Evolutionary conservation across 495 filamentous ascomycete genomes (phyloP), one percentile per base, ranked within the genome.

Genomic region (Penicillium robsamsonii): DNA sequence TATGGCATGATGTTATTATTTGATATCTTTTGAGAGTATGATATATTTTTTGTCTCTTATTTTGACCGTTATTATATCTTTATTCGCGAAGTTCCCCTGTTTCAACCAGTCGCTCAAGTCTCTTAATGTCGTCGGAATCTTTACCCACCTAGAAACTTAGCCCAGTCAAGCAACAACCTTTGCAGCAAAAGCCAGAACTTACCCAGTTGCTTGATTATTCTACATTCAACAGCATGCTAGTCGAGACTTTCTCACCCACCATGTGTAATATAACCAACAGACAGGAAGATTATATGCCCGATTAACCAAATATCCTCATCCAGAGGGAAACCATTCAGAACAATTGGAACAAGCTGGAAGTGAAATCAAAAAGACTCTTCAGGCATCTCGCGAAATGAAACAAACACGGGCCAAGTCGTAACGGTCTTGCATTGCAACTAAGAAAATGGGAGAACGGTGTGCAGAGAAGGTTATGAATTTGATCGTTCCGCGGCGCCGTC

Each of bases 361-460:
- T 22, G 53, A 40, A 40, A 56, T 45, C 10, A 52, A 53, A 22
- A 52, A 53, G 35, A 43, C 17, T 47, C 31, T 40, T 38, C 13
- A 50, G 51, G 18, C 37, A 18, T 40, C 30, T 29, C 17, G 50
- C 50, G 13, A 38, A 53, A 22, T 55, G 50, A 40, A 57, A 46
- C 59, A 43, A 63, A 62, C 50, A 62, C 46, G 42, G 44, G 46
- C 60, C 62, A 55, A 73, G 68, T 73, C 72, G 70, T 73, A 70
- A 73, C 55, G 64, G 69, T 75, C 67, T 75, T 69, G 71, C 70
- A 75, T 74, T 74, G 68, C 71, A 74, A 65, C 68, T 73, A 72
- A 66, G 63, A 27, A 64, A 67, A 59, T 63, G 33, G 57, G 63
- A 73, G 59, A 66, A 64, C 53, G 63, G 56, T 58, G 56, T 64